Percentiles rank a stretch among this genome's conserved stretches.
Evolutionary conservation across 2,329 filamentous ascomycete species (phyloP).

Genomic region (Graphilbum ipis-grandicollis): DNA sequence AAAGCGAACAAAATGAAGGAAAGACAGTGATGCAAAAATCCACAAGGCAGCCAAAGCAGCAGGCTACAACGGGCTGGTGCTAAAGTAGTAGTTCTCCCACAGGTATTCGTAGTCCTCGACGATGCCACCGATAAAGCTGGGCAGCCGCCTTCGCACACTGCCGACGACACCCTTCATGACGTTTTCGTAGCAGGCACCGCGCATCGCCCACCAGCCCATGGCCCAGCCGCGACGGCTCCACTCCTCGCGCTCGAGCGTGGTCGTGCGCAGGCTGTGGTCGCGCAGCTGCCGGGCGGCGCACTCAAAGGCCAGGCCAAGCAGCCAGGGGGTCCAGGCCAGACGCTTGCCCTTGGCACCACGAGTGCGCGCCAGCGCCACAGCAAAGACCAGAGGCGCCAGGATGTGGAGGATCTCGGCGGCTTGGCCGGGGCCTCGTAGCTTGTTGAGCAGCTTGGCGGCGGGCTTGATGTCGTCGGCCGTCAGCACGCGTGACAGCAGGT

Average conservation of each 20-base stretch:
- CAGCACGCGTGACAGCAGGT: conserved; percentile 76
- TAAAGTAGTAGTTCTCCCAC: conserved; percentile 97
- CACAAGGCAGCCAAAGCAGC: not conserved
- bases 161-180: conserved; percentile 61
- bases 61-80: conserved; percentile 25
- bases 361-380: conserved; percentile 52
- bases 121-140: conserved; percentile 68
- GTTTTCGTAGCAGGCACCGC: conserved; percentile 92
- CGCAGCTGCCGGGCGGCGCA: conserved; percentile 73
- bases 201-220: conserved; percentile 90
- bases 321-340: conserved; percentile 81
- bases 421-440: conserved; percentile 54
- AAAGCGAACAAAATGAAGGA: not conserved
- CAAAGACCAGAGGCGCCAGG: conserved; percentile 73
- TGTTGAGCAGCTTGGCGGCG: conserved; percentile 70
- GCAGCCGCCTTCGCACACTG: conserved; percentile 57
- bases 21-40: no score
- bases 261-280: conserved; percentile 58
- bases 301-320: conserved; percentile 71
- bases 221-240: conserved; percentile 76
- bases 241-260: conserved; percentile 77
- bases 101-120: conserved; percentile 94
- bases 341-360: conserved; percentile 12
- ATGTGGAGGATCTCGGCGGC: conserved; percentile 86
- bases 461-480: conserved; percentile 96